A percentile compares a stretch with the other conserved stretches of the same genome.
phyloP scores from a whole-genome alignment of 1,284 basidiomycete species.

The Irpex sp. region DNA sequence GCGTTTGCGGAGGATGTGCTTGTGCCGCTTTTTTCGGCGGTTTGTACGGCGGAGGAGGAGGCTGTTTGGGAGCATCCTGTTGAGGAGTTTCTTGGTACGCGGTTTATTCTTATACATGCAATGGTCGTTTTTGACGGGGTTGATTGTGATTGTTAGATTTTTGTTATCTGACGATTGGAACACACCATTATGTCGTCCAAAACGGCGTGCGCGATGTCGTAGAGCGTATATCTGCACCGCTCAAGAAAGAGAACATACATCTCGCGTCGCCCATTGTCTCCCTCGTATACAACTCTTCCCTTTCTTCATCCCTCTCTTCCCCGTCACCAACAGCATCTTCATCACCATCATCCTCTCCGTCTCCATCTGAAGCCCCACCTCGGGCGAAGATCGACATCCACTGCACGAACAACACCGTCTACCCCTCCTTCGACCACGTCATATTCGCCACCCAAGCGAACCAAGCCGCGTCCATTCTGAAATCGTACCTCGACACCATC shows the following conservation, averaged over 20 bases:
- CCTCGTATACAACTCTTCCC: slow-evolving; percentile 33
- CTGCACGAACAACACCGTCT: slow-evolving; percentile 19
- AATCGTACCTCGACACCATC: slow-evolving; percentile 38
- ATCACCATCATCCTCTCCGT: slow-evolving; percentile 19
- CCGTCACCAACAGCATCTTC: not conserved
- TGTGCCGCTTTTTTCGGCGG: slow-evolving; percentile 67
- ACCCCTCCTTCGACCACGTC: slow-evolving; percentile 57
- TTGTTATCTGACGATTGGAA: slow-evolving; percentile 55
- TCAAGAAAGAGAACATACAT: slow-evolving; percentile 44
- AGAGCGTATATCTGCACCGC: slow-evolving; percentile 34
- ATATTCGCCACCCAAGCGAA: slow-evolving; percentile 72
- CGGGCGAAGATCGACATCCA: slow-evolving; percentile 17
- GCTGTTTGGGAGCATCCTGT: slow-evolving; percentile 53
- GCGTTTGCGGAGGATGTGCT: slow-evolving; percentile 52
- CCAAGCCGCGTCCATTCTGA: slow-evolving; percentile 47
- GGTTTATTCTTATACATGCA: not conserved
- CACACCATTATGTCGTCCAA: slow-evolving; percentile 56
- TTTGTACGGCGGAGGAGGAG: slow-evolving; percentile 57
- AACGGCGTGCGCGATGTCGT: slow-evolving; percentile 58
- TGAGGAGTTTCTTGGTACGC: slow-evolving; percentile 59
- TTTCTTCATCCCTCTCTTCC: slow-evolving; percentile 15
- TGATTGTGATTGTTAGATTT: slow-evolving; percentile 42
- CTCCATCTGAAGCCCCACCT: slow-evolving; percentile 6
- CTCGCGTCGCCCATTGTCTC: slow-evolving; percentile 45
- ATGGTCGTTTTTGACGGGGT: not conserved